phyloP scores from a whole-genome alignment of 257 asterid species.

The Salvia hispanica region DNA sequence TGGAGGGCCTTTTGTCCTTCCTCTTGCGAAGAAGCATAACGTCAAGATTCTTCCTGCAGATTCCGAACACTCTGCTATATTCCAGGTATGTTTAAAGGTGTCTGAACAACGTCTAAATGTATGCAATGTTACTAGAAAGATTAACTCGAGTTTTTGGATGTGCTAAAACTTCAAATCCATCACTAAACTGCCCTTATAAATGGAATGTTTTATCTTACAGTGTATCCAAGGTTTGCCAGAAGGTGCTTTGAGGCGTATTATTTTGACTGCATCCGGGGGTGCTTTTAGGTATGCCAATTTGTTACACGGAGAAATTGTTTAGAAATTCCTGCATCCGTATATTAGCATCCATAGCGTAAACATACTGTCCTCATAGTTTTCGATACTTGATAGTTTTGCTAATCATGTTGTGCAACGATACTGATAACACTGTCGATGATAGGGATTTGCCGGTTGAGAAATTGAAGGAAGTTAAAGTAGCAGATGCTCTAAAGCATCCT shows the following conservation, averaged over 20 bases:
- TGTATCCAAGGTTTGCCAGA: slow-evolving; percentile 99
- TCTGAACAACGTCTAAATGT: not conserved
- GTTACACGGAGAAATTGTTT: not conserved
- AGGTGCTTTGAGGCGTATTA: slow-evolving; percentile 92
- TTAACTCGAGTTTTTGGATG: not conserved
- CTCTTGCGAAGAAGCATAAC: slow-evolving; percentile 93
- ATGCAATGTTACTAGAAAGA: slow-evolving; percentile 8
- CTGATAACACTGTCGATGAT: slow-evolving; percentile 22
- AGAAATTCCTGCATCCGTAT: not conserved
- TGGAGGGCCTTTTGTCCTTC: slow-evolving; percentile 97
- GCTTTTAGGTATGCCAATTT: slow-evolving; percentile 69
- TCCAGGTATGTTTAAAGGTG: slow-evolving; percentile 60
- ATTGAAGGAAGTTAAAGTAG: slow-evolving; percentile 92
- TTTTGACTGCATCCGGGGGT: slow-evolving; percentile 98
- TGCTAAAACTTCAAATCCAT: not conserved
- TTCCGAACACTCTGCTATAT: slow-evolving; percentile 98
- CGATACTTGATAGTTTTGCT: not conserved
- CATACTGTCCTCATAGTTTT: not conserved
- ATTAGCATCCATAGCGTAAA: not conserved
- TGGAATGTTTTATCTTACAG: slow-evolving; percentile 42
- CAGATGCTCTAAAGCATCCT: slow-evolving; percentile 98
- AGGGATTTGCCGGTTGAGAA: slow-evolving; percentile 97
- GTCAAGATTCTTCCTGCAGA: slow-evolving; percentile 99
- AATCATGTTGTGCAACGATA: not conserved
- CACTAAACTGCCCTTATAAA: not conserved